Base-by-base conservation (phyloP, 2,329 filamentous ascomycete species). In the Phoma sp. region DNA sequence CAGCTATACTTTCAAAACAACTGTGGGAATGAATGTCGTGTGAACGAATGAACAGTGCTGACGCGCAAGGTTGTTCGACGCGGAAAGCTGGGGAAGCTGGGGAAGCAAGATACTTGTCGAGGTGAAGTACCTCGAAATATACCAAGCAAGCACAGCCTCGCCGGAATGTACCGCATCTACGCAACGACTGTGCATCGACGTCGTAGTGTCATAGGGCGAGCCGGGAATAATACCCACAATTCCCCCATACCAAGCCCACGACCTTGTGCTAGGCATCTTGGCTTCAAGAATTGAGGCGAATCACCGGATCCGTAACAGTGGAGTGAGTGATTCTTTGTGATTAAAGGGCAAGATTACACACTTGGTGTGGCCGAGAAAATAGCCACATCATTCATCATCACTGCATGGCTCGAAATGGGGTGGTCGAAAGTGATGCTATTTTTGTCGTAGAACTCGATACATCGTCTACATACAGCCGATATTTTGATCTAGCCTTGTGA, bases 71-170 rank as follows among this genome's bases (percentile, higher is more conserved):
- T n/a, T n/a, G n/a, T n/a, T n/a, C n/a, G n/a, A n/a, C n/a, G n/a
- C n/a, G n/a, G n/a, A n/a, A n/a, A n/a, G n/a, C n/a, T n/a, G n/a
- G n/a, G n/a, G 23, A 10, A 7, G 12, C 25, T 28, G 26, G n/a
- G 12, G 5, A 28, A 28, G 4, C n/a, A 18, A 20, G n/a, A 7
- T 9, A 21, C 20, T 15, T 4, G 2, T 4, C 30, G 14, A 28
- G 14, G 23, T 18, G 23, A 42, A 42, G 42, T 36, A 40, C 25
- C 12, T 30, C 12, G 10, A 14, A 11, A 33, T 9, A 5, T 33
- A 50, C 38, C 34, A 40, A 50, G 46, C 23, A 28, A 32, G 11
- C 52, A 50, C 52, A 50, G 52, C 36, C 52, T 55, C 52, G 34
- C 25, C 14, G 18, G 17, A 20, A 30, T 20, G 34, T 11, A 21